These are phyloP conservation scores for Ceratobasidium sp. DNA, from an alignment of 1,284 basidiomycete genomes.

Conservation along the genomic window DNA sequence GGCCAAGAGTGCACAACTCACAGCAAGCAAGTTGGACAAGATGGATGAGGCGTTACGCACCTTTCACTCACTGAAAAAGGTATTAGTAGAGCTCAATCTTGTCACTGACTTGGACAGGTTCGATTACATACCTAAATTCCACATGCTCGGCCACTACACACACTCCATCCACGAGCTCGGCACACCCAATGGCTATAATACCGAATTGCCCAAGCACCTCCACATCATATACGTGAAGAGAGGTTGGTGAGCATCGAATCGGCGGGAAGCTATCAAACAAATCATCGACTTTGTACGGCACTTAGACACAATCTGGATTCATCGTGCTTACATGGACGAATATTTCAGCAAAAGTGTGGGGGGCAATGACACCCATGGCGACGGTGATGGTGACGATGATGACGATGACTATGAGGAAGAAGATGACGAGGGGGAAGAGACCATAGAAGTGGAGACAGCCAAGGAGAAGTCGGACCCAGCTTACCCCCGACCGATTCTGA, in stretches of 20 bases:
- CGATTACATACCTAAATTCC: slow-evolving; percentile 56
- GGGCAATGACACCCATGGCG: not conserved
- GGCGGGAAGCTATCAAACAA: slow-evolving; percentile 19
- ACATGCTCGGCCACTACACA: slow-evolving; percentile 48
- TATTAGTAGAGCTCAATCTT: slow-evolving; percentile 40
- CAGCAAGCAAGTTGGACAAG: not conserved
- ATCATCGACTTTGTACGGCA: slow-evolving; percentile 27
- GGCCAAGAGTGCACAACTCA: not conserved
- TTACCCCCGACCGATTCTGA: slow-evolving; percentile 12
- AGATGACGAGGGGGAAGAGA: not conserved
- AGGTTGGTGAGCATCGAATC: slow-evolving; percentile 14
- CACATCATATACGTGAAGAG: slow-evolving; percentile 43
- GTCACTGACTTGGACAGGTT: slow-evolving; percentile 46
- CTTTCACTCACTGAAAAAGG: not conserved
- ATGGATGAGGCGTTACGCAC: not conserved
- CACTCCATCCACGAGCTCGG: slow-evolving; percentile 24
- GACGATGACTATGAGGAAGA: not conserved
- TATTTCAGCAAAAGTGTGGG: slow-evolving; percentile 6
- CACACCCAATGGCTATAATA: slow-evolving; percentile 41
- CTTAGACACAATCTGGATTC: slow-evolving; percentile 36
- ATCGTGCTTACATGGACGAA: slow-evolving; percentile 14
- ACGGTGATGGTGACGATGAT: too few relatives aligned
- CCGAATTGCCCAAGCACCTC: slow-evolving; percentile 40
- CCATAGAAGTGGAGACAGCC: not conserved
- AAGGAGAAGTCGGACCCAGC: not conserved